Evolutionary conservation across 2,329 filamentous ascomycete genomes (phyloP).

Genomic region (Cladosporium oxysporum): DNA sequence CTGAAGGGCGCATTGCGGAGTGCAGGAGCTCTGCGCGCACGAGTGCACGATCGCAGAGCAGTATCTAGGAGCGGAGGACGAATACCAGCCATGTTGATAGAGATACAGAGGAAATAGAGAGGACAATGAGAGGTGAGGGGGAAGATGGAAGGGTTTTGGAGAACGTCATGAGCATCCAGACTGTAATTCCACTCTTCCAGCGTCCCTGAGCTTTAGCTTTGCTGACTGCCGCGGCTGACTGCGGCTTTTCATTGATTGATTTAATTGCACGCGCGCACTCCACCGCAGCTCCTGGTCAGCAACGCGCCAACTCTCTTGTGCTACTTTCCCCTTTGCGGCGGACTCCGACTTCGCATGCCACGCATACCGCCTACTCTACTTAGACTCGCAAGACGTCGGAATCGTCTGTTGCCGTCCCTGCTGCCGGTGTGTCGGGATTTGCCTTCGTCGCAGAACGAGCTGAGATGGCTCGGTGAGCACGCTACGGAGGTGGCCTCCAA

Average conservation of each 20-base stretch:
- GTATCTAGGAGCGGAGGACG: conserved; percentile 16
- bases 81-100: conserved; percentile 15
- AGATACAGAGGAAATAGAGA: background rate
- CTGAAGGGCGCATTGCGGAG: conserved; percentile 22
- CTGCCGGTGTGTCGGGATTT: conserved; percentile 66
- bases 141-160: conserved; percentile 10
- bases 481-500: conserved; percentile 31
- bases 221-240: conserved; percentile 14
- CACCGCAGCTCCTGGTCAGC: conserved; percentile 9
- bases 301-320: conserved; percentile 4
- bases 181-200: background rate
- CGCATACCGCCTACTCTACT: conserved; percentile 34
- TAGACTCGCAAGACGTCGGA: conserved; percentile 29
- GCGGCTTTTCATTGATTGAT: conserved; percentile 6
- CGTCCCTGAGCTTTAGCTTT: conserved; percentile 1
- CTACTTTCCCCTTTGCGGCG: conserved; percentile 11
- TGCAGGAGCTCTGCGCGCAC: conserved; percentile 14
- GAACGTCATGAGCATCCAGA: conserved; percentile 11
- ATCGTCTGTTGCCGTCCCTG: conserved; percentile 56
- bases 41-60: conserved; percentile 18
- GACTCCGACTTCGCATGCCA: conserved; percentile 31
- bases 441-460: conserved; percentile 65
- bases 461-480: conserved; percentile 71
- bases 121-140: conserved; percentile 1
- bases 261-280: background rate